Evolutionary conservation across 1,139 yeast species (phyloP), one percentile per base, ranked within the genome.

Genomic region (Magnusiomyces suaveolens): DNA sequence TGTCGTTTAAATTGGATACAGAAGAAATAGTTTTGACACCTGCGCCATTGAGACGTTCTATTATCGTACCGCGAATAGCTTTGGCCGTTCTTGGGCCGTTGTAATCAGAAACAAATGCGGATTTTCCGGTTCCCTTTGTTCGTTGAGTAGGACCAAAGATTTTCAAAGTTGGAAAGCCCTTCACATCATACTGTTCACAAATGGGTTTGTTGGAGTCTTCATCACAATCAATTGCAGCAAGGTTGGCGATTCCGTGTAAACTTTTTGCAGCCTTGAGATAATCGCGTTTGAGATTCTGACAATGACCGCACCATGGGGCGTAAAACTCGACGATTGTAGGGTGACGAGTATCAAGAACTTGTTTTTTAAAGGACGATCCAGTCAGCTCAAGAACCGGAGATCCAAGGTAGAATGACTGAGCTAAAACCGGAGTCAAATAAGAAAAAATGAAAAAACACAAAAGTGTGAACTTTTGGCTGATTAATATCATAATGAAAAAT

Each of bases 281-380:
- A 1, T 80, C 78, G 52, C 92, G 88, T 43, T 81, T 81, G 66
- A 85, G 74, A 61, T 72, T 76, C 71, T 83, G 81, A 72, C 94
- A 86, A 72, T 85, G 87, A 23, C 87, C 87, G 71, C 97, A 92
- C 97, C 97, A 92, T 43, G 97, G 97, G 2, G 97, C 97, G 68
- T 92, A 92, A 67, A 90, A 92, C 69, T 89, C 90, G 21, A 92
- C 94, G 4, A 90, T 73, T 1, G 96, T 72, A 2, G 95, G 84
- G 62, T 87, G 86, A 66, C 88, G 87, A 6, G 94, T 75, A 43
- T 73, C 69, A 51, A 81, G 74, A 2, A 90, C 81, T 51, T 82
- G 84, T 59, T 78, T 77, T 57, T 83, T 80, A 66, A 90, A 89
- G 50, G 41, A 10, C 20, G 73, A 64, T 0, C 81, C 71, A 41